Conservation (phyloP, 495 filamentous ascomycete genomes). For the Amphirosellinia nigrospora region DNA sequence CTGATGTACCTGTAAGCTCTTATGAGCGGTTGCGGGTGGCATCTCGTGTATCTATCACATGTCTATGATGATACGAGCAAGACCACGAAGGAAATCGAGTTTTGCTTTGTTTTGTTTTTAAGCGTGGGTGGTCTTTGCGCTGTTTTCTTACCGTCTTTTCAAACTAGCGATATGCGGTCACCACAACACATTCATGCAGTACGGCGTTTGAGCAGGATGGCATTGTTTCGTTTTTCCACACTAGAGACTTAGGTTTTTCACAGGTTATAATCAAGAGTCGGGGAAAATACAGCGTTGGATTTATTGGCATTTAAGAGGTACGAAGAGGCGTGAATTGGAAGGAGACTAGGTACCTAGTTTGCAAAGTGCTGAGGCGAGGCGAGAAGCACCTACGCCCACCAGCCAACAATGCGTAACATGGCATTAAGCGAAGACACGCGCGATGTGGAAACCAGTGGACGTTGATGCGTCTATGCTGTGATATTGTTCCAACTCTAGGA, state of each 20-base stretch:
- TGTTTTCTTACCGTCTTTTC: not conserved
- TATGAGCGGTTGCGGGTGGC: not conserved
- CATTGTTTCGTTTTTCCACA: not conserved
- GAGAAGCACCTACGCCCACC: not conserved
- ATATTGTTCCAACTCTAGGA: not conserved
- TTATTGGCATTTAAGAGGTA: conserved; percentile 9
- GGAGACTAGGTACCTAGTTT: not conserved
- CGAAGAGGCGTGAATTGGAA: not conserved
- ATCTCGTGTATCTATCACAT: not conserved
- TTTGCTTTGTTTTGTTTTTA: not conserved
- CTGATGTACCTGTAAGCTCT: not conserved
- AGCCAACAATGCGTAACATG: not conserved
- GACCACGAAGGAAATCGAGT: not conserved
- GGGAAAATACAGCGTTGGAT: conserved; percentile 12
- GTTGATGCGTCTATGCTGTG: not conserved
- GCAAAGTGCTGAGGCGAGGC: not conserved
- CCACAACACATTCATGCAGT: not conserved
- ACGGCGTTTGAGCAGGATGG: conserved; percentile 7
- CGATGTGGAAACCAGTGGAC: not conserved
- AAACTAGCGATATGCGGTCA: not conserved
- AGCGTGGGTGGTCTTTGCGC: not conserved
- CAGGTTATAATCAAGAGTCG: not conserved
- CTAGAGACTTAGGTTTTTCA: not conserved
- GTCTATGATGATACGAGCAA: not conserved
- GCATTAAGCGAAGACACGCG: conserved; percentile 2